Base-by-base conservation (phyloP, 2,329 filamentous ascomycete genomes). In the Plenodomus biglobosus region DNA sequence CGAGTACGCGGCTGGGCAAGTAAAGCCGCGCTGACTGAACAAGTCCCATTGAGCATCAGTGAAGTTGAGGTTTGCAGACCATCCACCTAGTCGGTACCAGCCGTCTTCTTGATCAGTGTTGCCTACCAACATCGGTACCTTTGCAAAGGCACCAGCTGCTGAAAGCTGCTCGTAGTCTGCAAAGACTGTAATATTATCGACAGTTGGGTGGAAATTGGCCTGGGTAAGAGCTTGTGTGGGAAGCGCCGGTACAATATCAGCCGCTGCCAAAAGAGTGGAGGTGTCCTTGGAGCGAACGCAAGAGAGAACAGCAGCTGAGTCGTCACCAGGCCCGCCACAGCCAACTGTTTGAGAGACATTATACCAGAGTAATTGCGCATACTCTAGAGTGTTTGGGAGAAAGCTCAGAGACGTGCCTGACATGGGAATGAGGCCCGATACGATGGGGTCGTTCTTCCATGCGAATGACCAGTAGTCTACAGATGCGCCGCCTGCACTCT, bases 401-500 rank as follows among this genome's bases (percentile, higher is more conserved):
- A 63, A 70, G 48, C 65, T 65, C 35, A 71, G 57, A 1, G 69
- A 74, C 3, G 73, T 78, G 2, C 79, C 79, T 3, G 78, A 81
- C 24, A 75, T 69, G 2, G 74, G 65, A 46, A 81, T 77, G 8
- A 79, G 64, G 3, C 72, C 77, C 6, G 69, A 61, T n/a, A 74
- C 74, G 11, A 82, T 80, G 6, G 80, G 77, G 20, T 81, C 75
- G 0, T 73, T 42, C 7, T 58, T 56, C 46, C 74, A 79, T 0
- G 78, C 75, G 42, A 78, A 82, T 0, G 74, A 68, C 69, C 74
- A 79, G 58, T 76, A 78, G 52, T 80, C 78, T 0, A 76, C 75
- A 0, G 72, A 61, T 4, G 71, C 65, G 37, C 63, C 65, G 21
- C 72, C 72, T n/a, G 71, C 69, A 18, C 65, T 67, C 40, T 75